These are phyloP conservation scores for Chlorokybus atmophyticus DNA, from an alignment of 139 green algal genomes.

Conservation along the genomic window DNA sequence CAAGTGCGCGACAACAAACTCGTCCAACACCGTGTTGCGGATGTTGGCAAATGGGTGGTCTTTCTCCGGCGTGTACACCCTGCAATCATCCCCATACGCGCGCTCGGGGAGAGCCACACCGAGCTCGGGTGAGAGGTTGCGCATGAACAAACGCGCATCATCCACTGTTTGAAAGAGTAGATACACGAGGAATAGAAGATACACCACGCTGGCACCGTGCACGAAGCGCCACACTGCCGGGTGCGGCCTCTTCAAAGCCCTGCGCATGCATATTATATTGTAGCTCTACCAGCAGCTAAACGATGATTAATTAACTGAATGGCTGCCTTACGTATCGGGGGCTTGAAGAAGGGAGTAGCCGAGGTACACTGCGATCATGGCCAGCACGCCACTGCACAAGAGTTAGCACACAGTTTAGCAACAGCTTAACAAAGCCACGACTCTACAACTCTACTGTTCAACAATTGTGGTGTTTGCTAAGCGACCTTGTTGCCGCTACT, in stretches of 20 bases:
- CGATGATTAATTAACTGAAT: slow-evolving; percentile 5
- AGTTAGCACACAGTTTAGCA: slow-evolving; percentile 3
- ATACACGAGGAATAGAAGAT: slow-evolving; percentile 67
- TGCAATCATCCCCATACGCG: slow-evolving; percentile 62
- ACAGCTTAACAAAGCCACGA: not conserved
- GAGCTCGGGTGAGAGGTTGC: slow-evolving; percentile 66
- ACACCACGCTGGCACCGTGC: slow-evolving; percentile 62
- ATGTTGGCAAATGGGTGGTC: slow-evolving; percentile 10
- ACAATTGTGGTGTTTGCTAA: too few species aligned
- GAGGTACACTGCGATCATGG: slow-evolving; percentile 21
- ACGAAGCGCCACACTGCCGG: slow-evolving; percentile 71
- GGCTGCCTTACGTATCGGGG: slow-evolving; percentile 7
- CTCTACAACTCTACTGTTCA: too few species aligned
- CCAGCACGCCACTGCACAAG: slow-evolving; percentile 5
- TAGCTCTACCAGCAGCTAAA: slow-evolving; percentile 6
- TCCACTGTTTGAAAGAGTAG: slow-evolving; percentile 64
- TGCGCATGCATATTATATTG: not conserved
- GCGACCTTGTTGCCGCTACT: too few species aligned
- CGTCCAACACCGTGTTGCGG: slow-evolving; percentile 64
- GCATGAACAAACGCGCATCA: slow-evolving; percentile 57
- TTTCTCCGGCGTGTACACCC: slow-evolving; percentile 48
- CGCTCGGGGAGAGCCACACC: slow-evolving; percentile 49
- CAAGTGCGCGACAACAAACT: slow-evolving; percentile 83
- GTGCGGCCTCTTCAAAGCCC: slow-evolving; percentile 67
- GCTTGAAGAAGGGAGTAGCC: slow-evolving; percentile 22